Conservation (phyloP, 1,284 basidiomycete species). For the Tylopilus sp. region DNA sequence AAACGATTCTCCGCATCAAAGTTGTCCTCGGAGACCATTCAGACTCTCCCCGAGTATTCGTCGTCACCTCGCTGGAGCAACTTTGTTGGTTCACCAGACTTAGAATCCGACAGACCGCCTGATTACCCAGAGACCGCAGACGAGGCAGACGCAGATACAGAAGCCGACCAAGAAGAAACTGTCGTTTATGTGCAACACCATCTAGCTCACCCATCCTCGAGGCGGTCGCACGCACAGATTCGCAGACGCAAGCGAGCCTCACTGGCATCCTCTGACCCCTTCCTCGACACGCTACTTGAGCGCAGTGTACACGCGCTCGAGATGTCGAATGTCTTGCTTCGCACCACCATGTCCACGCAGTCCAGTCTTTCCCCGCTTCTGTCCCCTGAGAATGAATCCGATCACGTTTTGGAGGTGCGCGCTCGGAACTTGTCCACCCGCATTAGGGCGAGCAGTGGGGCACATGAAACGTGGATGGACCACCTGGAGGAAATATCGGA, state of each 20-base stretch:
- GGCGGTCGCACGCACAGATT: conserved; percentile 10
- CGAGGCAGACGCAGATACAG: conserved; percentile 68
- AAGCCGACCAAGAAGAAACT: conserved; percentile 27
- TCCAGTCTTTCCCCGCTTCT: conserved; percentile 50
- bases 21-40: conserved; percentile 64
- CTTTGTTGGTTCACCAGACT: conserved; percentile 15
- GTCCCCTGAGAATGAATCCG: conserved; percentile 36
- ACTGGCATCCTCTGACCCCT: conserved; percentile 35
- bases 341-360: conserved; percentile 66
- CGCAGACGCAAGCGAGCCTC: conserved; percentile 24
- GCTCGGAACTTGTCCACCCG: conserved; percentile 48
- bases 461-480: conserved; percentile 56
- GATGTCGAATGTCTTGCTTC: conserved; percentile 71
- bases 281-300: conserved; percentile 69
- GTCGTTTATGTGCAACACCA: conserved; percentile 31
- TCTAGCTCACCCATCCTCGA: conserved; percentile 17
- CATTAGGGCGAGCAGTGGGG: conserved; percentile 41
- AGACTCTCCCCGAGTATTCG: conserved; percentile 64
- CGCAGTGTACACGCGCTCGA: conserved; percentile 78
- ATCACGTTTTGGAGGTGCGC: conserved; percentile 42
- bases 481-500: conserved; percentile 61
- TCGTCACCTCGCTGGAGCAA: conserved; percentile 34
- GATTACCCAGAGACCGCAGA: conserved; percentile 72
- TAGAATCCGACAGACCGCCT: conserved; percentile 55
- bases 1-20: conserved; percentile 54